Evolutionary conservation across 2,329 filamentous ascomycete species (phyloP).

Genomic region (Sporothrix humicola): DNA sequence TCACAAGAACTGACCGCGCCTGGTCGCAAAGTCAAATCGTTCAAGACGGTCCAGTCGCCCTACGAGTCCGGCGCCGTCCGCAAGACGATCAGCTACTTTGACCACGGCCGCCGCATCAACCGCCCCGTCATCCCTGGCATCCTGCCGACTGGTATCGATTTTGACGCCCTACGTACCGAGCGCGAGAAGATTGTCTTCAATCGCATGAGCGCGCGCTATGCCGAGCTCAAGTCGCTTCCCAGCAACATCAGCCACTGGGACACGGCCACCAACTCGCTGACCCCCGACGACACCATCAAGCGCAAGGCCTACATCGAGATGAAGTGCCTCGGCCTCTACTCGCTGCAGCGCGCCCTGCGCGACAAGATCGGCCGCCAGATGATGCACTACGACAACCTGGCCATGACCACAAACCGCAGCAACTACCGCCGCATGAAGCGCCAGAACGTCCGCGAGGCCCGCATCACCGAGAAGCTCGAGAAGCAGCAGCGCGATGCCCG

Average conservation of each 20-base stretch:
- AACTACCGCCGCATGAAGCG: constrained; percentile 96
- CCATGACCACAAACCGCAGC: constrained; percentile 93
- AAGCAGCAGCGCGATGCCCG: constrained; percentile 97
- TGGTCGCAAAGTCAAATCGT: constrained; percentile 56
- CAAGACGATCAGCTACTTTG: constrained; percentile 73
- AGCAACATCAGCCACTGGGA: constrained; percentile 91
- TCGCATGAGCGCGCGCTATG: constrained; percentile 81
- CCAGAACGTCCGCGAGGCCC: constrained; percentile 90
- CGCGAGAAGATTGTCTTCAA: constrained; percentile 89
- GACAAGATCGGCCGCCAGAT: constrained; percentile 89
- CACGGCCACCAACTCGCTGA: constrained; percentile 68
- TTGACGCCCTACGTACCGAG: constrained; percentile 83
- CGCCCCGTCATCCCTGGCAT: constrained; percentile 84
- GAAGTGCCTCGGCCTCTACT: constrained; percentile 86
- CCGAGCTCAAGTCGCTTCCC: constrained; percentile 81
- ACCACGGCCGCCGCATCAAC: constrained; percentile 76
- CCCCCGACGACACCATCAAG: constrained; percentile 82
- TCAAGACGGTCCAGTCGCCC: constrained; percentile 77
- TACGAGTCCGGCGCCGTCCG: constrained; percentile 63
- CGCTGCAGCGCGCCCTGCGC: constrained; percentile 84
- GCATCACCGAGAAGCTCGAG: constrained; percentile 98
- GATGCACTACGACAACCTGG: constrained; percentile 93
- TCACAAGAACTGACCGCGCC: constrained; percentile 45
- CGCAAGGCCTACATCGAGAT: constrained; percentile 92
- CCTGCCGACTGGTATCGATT: constrained; percentile 86